Evolutionary conservation across 2,329 filamentous ascomycete genomes (phyloP), one percentile per base, ranked within the genome.

Genomic region (Cladophialophora exuberans): DNA sequence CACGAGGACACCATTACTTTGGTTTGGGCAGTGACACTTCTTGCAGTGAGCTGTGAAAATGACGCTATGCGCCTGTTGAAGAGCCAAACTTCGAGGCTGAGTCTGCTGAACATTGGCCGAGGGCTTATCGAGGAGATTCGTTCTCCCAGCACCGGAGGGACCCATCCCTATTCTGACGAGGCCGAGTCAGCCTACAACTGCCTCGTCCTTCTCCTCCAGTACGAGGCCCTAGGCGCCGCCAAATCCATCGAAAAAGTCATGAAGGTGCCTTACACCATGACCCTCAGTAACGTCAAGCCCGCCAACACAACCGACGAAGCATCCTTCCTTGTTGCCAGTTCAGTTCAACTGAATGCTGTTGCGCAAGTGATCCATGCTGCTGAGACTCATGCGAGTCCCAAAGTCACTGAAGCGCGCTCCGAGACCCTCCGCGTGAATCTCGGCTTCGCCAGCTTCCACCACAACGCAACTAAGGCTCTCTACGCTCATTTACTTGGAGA

Each of bases 1-100:
- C 26, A 51, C 30, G 42, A 54, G 2, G 44, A 54, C 20, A 62
- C 52, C 45, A 48, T 64, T 20, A 42, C 52, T 9, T 26, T 54
- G 25, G 33, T 60, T 3, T 64, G 62, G 62, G 56, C 49, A 10
- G 18, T 54, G 31, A 23, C 58, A 18, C 22, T 64, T 28, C 18
- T 62, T 15, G 42, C 47, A 13, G 26, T 62, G 2, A 35, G 31
- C 10, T 39, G 43, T n/a, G 54, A 64, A 25, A 54, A 59, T 33
- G 57, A 64, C 38, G 33, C 61, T 18, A 54, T 28, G n/a, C 52
- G 39, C 11, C 46, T 52, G 11, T 28, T 36, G 15, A 51, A 45
- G 11, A 39, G 25, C 10, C 44, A 25, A 13, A 15, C 41, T 17
- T 39, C n/a, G n/a, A n/a, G n/a, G n/a, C n/a, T n/a, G n/a, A n/a